phyloP scores from a whole-genome alignment of 306 rosid genomes.

The Crotalaria pallida region DNA sequence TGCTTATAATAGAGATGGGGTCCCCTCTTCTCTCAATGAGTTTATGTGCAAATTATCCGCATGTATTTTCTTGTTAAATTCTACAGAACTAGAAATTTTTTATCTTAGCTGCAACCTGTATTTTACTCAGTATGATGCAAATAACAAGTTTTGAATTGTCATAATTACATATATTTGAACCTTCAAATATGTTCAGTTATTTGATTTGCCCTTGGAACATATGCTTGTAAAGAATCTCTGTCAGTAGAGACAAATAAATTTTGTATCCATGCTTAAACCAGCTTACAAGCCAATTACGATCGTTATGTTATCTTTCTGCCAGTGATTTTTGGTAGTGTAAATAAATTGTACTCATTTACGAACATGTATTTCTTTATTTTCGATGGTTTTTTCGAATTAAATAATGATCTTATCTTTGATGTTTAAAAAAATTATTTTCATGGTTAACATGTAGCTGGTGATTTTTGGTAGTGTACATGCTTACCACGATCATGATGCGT shows the following conservation, averaged over 20 bases:
- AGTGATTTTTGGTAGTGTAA: too few relatives aligned
- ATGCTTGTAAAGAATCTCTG: background rate
- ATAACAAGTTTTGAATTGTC: background rate
- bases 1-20: background rate
- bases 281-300: too few relatives aligned
- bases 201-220: background rate
- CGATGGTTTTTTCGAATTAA: too few relatives aligned
- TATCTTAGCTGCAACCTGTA: constrained; percentile 15
- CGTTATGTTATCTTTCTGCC: too few relatives aligned
- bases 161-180: background rate
- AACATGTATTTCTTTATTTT: too few relatives aligned
- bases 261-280: background rate
- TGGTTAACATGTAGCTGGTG: too few relatives aligned
- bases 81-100: constrained; percentile 27
- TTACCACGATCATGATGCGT: too few relatives aligned
- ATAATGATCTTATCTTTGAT: too few relatives aligned
- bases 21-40: background rate
- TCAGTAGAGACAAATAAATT: background rate
- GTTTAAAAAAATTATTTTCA: too few relatives aligned
- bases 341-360: too few relatives aligned
- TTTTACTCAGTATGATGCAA: constrained; percentile 16
- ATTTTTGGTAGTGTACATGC: too few relatives aligned
- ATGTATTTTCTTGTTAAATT: constrained; percentile 19
- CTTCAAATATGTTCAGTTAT: background rate
- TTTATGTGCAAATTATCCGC: constrained; percentile 10